phyloP scores from a whole-genome alignment of 805 yeast species.

The Candida glaebosa region DNA sequence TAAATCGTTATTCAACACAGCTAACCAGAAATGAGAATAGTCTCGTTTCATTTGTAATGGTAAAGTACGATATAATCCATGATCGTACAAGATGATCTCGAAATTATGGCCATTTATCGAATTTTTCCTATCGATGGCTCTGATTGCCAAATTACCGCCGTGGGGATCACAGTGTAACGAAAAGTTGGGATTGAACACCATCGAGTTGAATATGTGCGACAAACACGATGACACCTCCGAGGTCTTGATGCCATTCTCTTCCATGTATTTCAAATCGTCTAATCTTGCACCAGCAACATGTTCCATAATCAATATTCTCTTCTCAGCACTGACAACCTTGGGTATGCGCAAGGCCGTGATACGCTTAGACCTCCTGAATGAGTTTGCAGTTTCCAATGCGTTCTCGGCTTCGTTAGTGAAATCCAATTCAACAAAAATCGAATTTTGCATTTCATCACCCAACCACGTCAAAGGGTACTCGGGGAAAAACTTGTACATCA shows the following conservation, averaged over 20 bases:
- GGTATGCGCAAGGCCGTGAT: conserved; percentile 83
- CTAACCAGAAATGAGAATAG: conserved; percentile 91
- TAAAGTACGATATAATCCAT: conserved; percentile 87
- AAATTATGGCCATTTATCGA: conserved; percentile 60
- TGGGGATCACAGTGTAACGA: conserved; percentile 98
- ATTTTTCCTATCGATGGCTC: conserved; percentile 25
- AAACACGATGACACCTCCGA: conserved; percentile 80
- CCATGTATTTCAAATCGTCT: conserved; percentile 69
- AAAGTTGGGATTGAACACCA: conserved; percentile 92
- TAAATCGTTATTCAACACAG: conserved; percentile 69
- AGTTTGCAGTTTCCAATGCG: conserved; percentile 63
- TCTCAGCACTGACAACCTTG: conserved; percentile 57
- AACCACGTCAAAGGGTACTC: conserved; percentile 93
- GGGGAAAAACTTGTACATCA: conserved; percentile 80
- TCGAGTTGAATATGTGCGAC: conserved; percentile 85
- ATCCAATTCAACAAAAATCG: conserved; percentile 88
- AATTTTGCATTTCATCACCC: conserved; percentile 85
- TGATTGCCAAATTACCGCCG: conserved; percentile 91
- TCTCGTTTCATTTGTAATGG: conserved; percentile 72
- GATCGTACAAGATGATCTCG: conserved; percentile 90
- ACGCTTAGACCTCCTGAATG: conserved; percentile 54
- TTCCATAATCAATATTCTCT: conserved; percentile 84
- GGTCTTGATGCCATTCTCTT: conserved; percentile 60
- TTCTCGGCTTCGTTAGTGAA: conserved; percentile 84
- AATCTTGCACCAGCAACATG: conserved; percentile 77